Evolutionary conservation across 495 filamentous ascomycete genomes (phyloP), one percentile per base, ranked within the genome.

Genomic region (Talaromyces stipitatus): DNA sequence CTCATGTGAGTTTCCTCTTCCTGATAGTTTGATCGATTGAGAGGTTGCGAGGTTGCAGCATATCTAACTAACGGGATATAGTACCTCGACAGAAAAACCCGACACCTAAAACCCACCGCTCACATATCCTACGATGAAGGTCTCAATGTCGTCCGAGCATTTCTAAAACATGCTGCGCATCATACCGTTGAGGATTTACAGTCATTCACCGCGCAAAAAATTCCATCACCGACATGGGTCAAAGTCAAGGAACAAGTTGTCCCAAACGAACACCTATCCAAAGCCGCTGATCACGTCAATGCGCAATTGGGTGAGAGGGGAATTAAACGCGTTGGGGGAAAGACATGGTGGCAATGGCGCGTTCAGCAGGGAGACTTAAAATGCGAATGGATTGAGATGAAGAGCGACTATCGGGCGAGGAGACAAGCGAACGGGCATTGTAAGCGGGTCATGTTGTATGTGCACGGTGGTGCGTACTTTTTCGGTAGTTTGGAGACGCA

Each of bases 321-420:
- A 0, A 76, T 96, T 20, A 70, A 78, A 22, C 79, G 80, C 38
- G 81, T 96, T 2, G 92, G 92, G 18, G 92, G 92, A 0, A 78
- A 81, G 69, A 82, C 82, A 38, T 97, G 92, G 92, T 97, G 92
- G 92, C 89, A 91, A 73, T 97, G 92, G 92, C 84, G 92, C 55
- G 72, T 75, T 14, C 77, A 78, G 0, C 72, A 79, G 14, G 77
- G 73, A 28, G 79, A 81, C 0, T 69, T 95, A 51, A 84, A 83
- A 64, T 91, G 88, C 2, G 94, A 97, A 66, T 97, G 90, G 92
- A 86, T 97, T 60, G 94, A 96, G 77, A 96, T 96, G 92, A 83
- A 83, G 56, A 78, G 80, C 54, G 88, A 97, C 62, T 87, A 91
- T 62, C 71, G 86, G 48, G 80, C 85, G 63, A 80, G 87, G 54